Percentiles rank a stretch among this genome's conserved stretches.
Conservation (phyloP, 768 basidiomycete genomes). For the Cystobasidium ongulense region DNA sequence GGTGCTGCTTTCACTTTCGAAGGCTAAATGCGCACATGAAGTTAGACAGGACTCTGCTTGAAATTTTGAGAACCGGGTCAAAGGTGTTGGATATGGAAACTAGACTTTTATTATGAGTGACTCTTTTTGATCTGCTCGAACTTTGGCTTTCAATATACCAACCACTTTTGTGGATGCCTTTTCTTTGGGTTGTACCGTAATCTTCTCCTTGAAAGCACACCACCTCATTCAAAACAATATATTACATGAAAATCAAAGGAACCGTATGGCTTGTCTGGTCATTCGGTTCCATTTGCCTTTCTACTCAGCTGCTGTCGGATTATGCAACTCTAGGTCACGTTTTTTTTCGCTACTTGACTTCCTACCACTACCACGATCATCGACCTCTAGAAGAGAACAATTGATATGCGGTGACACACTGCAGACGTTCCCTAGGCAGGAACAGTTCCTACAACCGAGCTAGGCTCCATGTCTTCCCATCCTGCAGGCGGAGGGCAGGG, state of each 20-base stretch:
- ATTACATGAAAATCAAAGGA: background rate
- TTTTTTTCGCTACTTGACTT: background rate
- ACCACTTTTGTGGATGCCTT: no score
- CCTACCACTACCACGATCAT: no score
- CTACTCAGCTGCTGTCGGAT: no score
- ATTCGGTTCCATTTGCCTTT: no score
- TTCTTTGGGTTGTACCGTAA: background rate
- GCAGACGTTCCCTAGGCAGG: background rate
- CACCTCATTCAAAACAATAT: background rate
- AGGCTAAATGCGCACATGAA: no score
- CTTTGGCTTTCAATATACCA: background rate
- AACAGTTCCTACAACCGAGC: background rate
- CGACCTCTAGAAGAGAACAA: no score
- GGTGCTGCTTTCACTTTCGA: slow-evolving; percentile 48
- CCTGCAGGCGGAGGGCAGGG: background rate
- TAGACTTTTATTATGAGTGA: background rate
- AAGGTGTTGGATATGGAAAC: no score
- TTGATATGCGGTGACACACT: background rate
- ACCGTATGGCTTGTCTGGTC: no score
- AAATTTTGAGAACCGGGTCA: no score
- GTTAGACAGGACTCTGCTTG: no score
- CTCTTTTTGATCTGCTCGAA: background rate
- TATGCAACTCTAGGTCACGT: background rate
- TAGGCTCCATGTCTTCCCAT: background rate
- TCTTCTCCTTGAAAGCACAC: background rate